A percentile compares a stretch with the other conserved stretches of the same genome.
phyloP scores from a whole-genome alignment of 257 asterid species.

The Capsicum chinense region DNA sequence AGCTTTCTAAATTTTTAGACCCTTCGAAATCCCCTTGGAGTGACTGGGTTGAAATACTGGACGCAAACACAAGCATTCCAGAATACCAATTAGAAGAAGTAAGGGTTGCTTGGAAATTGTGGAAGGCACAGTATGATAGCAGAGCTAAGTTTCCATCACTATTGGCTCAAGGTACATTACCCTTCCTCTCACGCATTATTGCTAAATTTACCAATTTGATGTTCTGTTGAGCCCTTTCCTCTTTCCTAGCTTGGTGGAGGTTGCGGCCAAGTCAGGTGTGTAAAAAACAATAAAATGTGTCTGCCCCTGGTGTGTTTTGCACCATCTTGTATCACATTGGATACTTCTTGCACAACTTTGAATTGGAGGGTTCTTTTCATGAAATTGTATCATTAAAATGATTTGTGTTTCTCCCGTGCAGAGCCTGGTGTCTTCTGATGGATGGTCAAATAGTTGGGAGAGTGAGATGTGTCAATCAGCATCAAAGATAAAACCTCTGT shows the following conservation, averaged over 20 bases:
- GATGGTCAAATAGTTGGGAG: slow-evolving; percentile 14
- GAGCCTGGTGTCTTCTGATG: neutral
- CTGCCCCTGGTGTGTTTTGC: neutral
- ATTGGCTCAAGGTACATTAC: slow-evolving; percentile 37
- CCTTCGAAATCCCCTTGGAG: slow-evolving; percentile 74
- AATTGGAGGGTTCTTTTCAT: neutral
- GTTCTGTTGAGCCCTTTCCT: neutral
- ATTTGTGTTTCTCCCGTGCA: slow-evolving; percentile 3
- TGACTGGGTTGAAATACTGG: slow-evolving; percentile 72
- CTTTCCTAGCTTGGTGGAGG: neutral
- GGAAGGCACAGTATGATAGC: slow-evolving; percentile 56
- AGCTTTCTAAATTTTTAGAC: slow-evolving; percentile 65
- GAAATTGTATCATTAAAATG: slow-evolving; percentile 9
- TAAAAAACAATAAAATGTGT: neutral
- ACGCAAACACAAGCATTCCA: slow-evolving; percentile 73
- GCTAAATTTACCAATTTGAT: neutral
- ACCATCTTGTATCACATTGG: slow-evolving; percentile 14
- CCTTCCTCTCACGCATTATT: neutral
- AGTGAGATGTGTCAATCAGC: neutral
- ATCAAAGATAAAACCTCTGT: neutral
- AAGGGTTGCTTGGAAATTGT: slow-evolving; percentile 64
- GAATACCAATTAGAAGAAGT: slow-evolving; percentile 68
- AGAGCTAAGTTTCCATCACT: slow-evolving; percentile 41
- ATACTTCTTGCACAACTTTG: neutral
- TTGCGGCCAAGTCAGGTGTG: neutral